These are phyloP conservation scores for Biscogniauxia mediterranea DNA, from an alignment of 2,329 filamentous ascomycete genomes.

Conservation along the genomic window DNA sequence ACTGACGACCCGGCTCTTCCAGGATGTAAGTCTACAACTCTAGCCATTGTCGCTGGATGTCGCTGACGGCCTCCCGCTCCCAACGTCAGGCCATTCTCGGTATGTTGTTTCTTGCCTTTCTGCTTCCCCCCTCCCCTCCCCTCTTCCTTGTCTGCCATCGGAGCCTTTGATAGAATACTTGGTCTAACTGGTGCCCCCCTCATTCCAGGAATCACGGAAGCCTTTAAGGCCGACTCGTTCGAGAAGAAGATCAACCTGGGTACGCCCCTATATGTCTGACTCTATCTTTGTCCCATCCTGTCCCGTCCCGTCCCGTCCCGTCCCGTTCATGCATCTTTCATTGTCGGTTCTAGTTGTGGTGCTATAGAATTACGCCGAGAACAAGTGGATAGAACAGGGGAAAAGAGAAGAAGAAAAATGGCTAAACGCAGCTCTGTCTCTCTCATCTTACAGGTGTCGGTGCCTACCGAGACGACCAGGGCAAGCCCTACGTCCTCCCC, in stretches of 20 bases:
- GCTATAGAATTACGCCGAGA: no score
- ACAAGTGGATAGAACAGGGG: no score
- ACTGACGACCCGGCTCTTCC: conserved; percentile 19
- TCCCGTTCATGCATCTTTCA: not conserved
- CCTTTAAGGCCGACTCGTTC: conserved; percentile 95
- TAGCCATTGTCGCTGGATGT: conserved; percentile 5
- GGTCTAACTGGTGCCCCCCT: conserved; percentile 22
- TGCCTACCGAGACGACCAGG: conserved; percentile 96
- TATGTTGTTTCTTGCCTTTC: conserved; percentile 40
- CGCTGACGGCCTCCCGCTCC: conserved; percentile 18
- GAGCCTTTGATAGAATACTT: not conserved
- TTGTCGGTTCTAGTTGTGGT: no score
- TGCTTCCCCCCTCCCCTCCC: no score
- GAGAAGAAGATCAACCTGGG: conserved; percentile 97
- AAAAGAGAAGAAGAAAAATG: no score
- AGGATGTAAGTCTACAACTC: conserved; percentile 38
- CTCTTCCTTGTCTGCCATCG: conserved; percentile 12
- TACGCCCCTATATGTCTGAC: conserved; percentile 39
- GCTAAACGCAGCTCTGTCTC: conserved; percentile 11
- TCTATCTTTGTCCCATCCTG: conserved; percentile 5
- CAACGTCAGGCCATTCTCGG: conserved; percentile 69
- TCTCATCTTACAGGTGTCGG: conserved; percentile 66
- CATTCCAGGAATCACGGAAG: conserved; percentile 80
- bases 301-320: not conserved
- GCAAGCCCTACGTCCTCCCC: conserved; percentile 96